Base-by-base conservation (phyloP, 2,329 filamentous ascomycete genomes). In the Monilinia laxa region DNA sequence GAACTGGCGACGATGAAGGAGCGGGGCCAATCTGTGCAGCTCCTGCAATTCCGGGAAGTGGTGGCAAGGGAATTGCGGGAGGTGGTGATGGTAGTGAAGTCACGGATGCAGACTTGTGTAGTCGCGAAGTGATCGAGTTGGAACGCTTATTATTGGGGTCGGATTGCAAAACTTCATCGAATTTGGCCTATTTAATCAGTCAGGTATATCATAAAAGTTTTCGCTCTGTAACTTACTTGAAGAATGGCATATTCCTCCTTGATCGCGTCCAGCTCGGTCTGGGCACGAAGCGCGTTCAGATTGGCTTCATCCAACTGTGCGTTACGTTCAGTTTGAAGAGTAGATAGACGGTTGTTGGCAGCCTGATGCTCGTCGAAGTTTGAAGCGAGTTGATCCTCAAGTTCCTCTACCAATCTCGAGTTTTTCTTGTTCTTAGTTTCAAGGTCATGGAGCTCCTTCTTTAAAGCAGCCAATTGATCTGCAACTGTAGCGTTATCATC, bases 331-430 rank as follows among this genome's bases (percentile, higher is more conserved):
- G 87, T 86, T 75, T 93, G 89, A 59, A 94, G 82, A 58, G 90
- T 89, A 63, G 93, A 97, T 64, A 98, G 81, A 64, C 94, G 88
- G 80, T 97, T 96, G 77, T 87, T 93, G 16, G 89, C 88, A 68
- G 87, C 82, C 75, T 97, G 92, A 68, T 94, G 93, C 77, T 97
- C 91, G 75, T 99, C 95, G 78, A 93, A 99, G 80, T 95, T 97
- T 76, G 85, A 92, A 76, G 94, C 93, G 64, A 99, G 87, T 78
- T 99, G 95, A 74, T 98, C 94, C 79, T 99, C 95, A 6, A 99
- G 87, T 79, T 99, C 94, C 77, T 98, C 92, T 11, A 99, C 92
- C 16, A 99, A 83, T 28, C 92, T 88, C 53, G 91, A 90, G 78
- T 95, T 96, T 84, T 96, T 97, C 81, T 92, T 89, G 82, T 96